These are phyloP conservation scores for Trichomonas tenax DNA, from an alignment of 208 protist species.

Conservation along the genomic window DNA sequence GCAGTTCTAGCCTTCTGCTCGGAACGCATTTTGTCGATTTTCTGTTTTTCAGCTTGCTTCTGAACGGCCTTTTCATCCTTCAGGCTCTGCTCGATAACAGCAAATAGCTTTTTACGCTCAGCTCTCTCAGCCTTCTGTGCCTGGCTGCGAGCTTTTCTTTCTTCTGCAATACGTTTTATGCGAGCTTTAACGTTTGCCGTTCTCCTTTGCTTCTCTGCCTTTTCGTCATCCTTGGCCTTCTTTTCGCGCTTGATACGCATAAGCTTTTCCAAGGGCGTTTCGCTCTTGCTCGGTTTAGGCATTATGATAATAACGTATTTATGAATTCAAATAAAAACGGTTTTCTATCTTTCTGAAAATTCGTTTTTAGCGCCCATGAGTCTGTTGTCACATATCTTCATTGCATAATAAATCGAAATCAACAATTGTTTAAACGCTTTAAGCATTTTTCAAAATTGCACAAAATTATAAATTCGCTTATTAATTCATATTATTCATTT, in stretches of 20 bases:
- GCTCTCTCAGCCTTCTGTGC: not conserved
- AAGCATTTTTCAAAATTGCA: too few species aligned
- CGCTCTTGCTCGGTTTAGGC: not conserved
- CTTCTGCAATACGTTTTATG: not conserved
- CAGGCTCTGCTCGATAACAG: not conserved
- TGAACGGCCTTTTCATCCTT: not conserved
- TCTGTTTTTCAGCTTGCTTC: not conserved
- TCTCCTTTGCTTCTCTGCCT: not conserved
- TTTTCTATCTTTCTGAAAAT: not conserved
- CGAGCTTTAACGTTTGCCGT: not conserved
- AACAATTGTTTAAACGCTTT: too few species aligned
- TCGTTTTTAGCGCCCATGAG: too few species aligned
- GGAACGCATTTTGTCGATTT: not conserved
- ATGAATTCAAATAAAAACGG: not conserved
- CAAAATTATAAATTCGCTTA: too few species aligned
- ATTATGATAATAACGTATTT: not conserved
- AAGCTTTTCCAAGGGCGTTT: not conserved
- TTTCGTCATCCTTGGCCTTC: not conserved
- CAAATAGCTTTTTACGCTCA: not conserved
- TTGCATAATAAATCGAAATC: too few species aligned
- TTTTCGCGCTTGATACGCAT: not conserved
- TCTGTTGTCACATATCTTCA: too few species aligned
- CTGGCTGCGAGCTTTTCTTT: not conserved
- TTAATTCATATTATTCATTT: too few species aligned
- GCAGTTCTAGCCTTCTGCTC: not conserved